These are phyloP conservation scores for Geotrichum siamense DNA, from an alignment of 1,139 yeast genomes.

Conservation along the genomic window DNA sequence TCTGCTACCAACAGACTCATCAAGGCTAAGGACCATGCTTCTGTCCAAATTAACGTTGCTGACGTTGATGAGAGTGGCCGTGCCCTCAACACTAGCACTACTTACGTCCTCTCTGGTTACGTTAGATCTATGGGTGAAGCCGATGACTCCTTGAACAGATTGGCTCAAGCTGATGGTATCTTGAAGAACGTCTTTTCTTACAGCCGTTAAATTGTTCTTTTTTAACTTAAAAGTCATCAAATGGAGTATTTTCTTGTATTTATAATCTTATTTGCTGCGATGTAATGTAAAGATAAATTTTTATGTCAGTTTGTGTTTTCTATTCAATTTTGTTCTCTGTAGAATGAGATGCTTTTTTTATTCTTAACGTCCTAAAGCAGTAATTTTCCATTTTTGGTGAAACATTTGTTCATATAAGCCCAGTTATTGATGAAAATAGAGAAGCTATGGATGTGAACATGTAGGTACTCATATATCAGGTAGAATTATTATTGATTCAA, in stretches of 20 bases:
- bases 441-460: too few species aligned
- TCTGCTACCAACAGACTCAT: constrained; percentile 99
- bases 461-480: too few species aligned
- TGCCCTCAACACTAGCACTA: constrained; percentile 82
- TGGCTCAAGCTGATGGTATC: constrained; percentile 98
- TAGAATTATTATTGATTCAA: too few species aligned
- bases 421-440: too few species aligned
- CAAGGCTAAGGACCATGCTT: constrained; percentile 99
- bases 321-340: not conserved
- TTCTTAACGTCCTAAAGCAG: too few species aligned
- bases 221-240: too few species aligned
- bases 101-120: constrained; percentile 97
- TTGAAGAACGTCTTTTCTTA: constrained; percentile 98
- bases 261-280: constrained; percentile 3
- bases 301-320: not conserved
- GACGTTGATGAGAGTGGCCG: constrained; percentile 93
- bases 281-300: not conserved
- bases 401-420: too few species aligned
- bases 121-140: constrained; percentile 90
- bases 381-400: too few species aligned
- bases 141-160: constrained; percentile 98
- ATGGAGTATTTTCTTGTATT: constrained; percentile 1
- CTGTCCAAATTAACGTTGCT: constrained; percentile 88
- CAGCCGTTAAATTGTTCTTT: constrained; percentile 74
- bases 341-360: too few species aligned